Conservation (phyloP, 1,284 basidiomycete species). For the Cryptococcus maquisensis region DNA sequence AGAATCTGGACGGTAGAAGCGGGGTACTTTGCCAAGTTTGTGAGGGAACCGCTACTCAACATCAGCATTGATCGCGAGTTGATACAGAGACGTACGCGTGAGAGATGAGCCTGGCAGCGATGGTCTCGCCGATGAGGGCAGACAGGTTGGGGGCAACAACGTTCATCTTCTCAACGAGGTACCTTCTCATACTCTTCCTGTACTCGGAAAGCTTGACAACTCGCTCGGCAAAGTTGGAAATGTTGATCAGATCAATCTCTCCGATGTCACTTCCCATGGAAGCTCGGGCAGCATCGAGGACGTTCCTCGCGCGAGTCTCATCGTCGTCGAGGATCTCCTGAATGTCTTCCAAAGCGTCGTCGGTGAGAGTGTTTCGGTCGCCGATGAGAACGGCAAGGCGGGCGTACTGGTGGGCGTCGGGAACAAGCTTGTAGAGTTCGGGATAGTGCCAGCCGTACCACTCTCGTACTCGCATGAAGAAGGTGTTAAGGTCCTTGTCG, state of each 20-base stretch:
- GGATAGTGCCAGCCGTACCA: constrained; percentile 99
- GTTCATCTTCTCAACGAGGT: constrained; percentile 97
- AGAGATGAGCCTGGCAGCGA: constrained; percentile 90
- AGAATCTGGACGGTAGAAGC: constrained; percentile 97
- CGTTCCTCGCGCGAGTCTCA: constrained; percentile 80
- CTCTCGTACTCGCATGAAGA: constrained; percentile 96
- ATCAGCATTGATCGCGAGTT: not conserved
- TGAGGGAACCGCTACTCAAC: constrained; percentile 68
- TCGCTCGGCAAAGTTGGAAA: constrained; percentile 83
- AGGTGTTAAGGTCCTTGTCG: constrained; percentile 99
- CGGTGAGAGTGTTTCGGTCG: constrained; percentile 64
- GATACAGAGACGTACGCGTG: constrained; percentile 59
- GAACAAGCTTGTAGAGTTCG: constrained; percentile 88
- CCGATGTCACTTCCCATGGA: constrained; percentile 93
- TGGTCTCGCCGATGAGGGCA: constrained; percentile 89
- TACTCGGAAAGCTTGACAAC: constrained; percentile 92
- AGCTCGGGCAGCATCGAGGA: constrained; percentile 87
- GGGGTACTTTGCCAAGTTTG: constrained; percentile 96
- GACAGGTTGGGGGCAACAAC: constrained; percentile 93
- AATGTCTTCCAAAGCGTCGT: constrained; percentile 71
- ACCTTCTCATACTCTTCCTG: constrained; percentile 83
- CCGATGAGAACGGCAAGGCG: constrained; percentile 81
- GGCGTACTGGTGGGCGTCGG: constrained; percentile 96
- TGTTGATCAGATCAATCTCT: constrained; percentile 95
- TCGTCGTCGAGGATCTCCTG: constrained; percentile 82